phyloP scores from a whole-genome alignment of 2,329 filamentous ascomycete genomes.

The Epichloe typhina region DNA sequence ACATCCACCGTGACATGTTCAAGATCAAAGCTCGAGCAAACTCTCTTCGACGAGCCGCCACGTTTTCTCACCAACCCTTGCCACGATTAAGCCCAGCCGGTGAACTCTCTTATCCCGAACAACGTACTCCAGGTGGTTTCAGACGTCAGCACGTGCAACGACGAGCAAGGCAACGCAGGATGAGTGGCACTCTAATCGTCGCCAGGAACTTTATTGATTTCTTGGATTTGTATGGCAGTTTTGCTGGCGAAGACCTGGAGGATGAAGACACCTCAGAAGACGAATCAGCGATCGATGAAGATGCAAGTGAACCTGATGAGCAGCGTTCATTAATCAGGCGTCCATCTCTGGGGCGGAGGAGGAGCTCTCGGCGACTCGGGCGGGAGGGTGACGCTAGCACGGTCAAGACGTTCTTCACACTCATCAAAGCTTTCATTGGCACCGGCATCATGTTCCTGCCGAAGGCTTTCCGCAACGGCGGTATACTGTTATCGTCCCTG shows the following conservation, averaged over 20 bases:
- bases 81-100: slow-evolving; percentile 17
- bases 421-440: slow-evolving; percentile 67
- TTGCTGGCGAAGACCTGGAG: slow-evolving; percentile 58
- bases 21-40: slow-evolving; percentile 48
- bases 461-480: slow-evolving; percentile 67
- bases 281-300: slow-evolving; percentile 37
- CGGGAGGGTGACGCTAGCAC: slow-evolving; percentile 50
- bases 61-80: slow-evolving; percentile 45
- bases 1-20: slow-evolving; percentile 68
- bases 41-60: slow-evolving; percentile 45
- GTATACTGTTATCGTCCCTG: slow-evolving; percentile 60
- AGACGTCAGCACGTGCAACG: slow-evolving; percentile 29
- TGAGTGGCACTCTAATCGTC: slow-evolving; percentile 33
- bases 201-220: slow-evolving; percentile 64
- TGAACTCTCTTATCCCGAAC: slow-evolving; percentile 23
- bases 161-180: slow-evolving; percentile 23
- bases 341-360: slow-evolving; percentile 33
- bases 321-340: slow-evolving; percentile 38
- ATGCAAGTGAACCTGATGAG: slow-evolving; percentile 31
- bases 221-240: slow-evolving; percentile 61
- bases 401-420: slow-evolving; percentile 64
- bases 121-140: slow-evolving; percentile 34
- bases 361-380: slow-evolving; percentile 31
- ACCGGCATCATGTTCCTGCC: slow-evolving; percentile 75
- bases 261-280: slow-evolving; percentile 38